Evolutionary conservation across 306 rosid species (phyloP).

Genomic region (Cucurbita pepo): DNA sequence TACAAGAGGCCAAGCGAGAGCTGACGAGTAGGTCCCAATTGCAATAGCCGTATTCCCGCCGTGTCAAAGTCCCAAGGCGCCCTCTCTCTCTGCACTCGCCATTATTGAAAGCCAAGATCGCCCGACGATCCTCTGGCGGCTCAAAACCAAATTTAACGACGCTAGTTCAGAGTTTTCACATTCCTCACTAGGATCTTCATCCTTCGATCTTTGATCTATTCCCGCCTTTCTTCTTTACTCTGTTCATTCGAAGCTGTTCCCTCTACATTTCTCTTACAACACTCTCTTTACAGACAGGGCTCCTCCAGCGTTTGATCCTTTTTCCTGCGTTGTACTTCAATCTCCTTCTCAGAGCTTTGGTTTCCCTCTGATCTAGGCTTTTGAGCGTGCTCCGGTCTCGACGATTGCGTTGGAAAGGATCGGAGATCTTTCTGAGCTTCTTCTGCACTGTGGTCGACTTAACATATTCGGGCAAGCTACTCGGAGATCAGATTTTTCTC

Average conservation of each 20-base stretch:
- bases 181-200: neutral
- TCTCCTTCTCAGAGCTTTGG: neutral
- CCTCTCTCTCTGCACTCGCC: neutral
- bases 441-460: neutral
- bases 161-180: neutral
- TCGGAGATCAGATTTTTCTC: neutral
- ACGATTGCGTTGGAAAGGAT: too few species aligned
- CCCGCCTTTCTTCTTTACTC: neutral
- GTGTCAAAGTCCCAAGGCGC: neutral
- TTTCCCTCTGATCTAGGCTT: neutral
- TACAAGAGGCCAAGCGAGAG: neutral
- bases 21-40: neutral
- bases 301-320: neutral
- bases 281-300: too few species aligned
- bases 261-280: neutral
- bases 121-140: neutral
- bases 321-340: neutral
- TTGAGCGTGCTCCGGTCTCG: too few species aligned
- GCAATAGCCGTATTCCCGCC: neutral
- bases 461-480: neutral
- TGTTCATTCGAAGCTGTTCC: too few species aligned
- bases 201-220: neutral
- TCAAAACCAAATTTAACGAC: neutral
- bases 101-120: neutral
- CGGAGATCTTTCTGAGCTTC: too few species aligned